These are phyloP conservation scores for Dendryphion nanum DNA, from an alignment of 2,329 filamentous ascomycete genomes.

Conservation along the genomic window DNA sequence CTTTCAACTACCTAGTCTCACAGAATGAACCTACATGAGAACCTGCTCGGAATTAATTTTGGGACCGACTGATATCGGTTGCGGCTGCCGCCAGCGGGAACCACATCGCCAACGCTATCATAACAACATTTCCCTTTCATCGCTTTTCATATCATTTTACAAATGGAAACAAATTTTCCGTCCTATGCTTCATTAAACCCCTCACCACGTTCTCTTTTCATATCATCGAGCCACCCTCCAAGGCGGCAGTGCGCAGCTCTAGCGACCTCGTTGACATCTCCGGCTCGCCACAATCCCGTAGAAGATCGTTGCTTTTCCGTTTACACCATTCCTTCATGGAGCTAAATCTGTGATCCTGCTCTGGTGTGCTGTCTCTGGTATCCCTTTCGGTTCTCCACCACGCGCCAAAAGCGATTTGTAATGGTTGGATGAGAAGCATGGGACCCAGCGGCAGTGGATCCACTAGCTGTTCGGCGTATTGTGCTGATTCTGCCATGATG, in stretches of 20 bases:
- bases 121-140: no score
- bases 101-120: no score
- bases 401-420: slow-evolving; percentile 9
- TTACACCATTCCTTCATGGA: not conserved
- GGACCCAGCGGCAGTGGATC: slow-evolving; percentile 5
- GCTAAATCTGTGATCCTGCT: not conserved
- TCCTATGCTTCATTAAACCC: no score
- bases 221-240: not conserved
- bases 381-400: slow-evolving; percentile 6
- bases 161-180: no score
- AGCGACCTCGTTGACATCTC: not conserved
- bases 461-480: slow-evolving; percentile 7
- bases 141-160: no score
- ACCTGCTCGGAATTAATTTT: no score
- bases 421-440: slow-evolving; percentile 4
- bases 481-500: slow-evolving; percentile 4
- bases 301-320: not conserved
- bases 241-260: not conserved
- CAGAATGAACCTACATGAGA: no score
- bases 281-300: not conserved
- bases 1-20: no score
- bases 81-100: no score
- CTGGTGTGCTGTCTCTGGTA: no score
- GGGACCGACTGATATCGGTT: no score
- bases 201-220: no score